These are phyloP conservation scores for Prototheca wickerhamii DNA, from an alignment of 163 green algal genomes.

Conservation along the genomic window DNA sequence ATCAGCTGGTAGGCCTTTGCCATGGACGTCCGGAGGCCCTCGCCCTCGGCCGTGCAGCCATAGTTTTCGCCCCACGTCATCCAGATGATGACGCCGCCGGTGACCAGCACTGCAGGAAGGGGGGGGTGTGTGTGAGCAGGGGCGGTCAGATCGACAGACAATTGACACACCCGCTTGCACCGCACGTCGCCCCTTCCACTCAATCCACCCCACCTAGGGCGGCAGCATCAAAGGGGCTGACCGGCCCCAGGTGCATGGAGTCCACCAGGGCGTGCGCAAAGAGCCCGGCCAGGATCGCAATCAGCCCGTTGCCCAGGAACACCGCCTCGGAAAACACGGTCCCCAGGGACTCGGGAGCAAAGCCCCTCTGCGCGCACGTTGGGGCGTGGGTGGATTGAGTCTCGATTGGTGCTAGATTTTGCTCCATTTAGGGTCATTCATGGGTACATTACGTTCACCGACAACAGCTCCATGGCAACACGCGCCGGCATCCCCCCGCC, in stretches of 20 bases:
- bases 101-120: conserved; percentile 42
- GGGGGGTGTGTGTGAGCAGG: not conserved
- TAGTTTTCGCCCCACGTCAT: conserved; percentile 88
- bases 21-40: conserved; percentile 7
- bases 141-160: not conserved
- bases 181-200: not conserved
- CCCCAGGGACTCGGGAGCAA: conserved; percentile 66
- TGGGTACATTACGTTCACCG: too few relatives aligned
- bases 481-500: too few relatives aligned
- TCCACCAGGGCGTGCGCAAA: conserved; percentile 81
- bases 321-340: conserved; percentile 56
- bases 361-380: conserved; percentile 46
- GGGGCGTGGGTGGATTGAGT: not conserved
- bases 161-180: not conserved
- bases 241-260: conserved; percentile 59
- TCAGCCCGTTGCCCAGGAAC: conserved; percentile 88
- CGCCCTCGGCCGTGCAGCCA: conserved; percentile 42
- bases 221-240: conserved; percentile 92
- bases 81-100: conserved; percentile 65
- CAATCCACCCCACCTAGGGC: not conserved
- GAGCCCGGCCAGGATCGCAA: conserved; percentile 67
- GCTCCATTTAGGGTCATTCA: too few relatives aligned
- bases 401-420: too few relatives aligned
- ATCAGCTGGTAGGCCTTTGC: conserved; percentile 28
- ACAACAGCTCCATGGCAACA: too few relatives aligned